phyloP scores from a whole-genome alignment of 306 rosid species.

The Acacia confusa region DNA sequence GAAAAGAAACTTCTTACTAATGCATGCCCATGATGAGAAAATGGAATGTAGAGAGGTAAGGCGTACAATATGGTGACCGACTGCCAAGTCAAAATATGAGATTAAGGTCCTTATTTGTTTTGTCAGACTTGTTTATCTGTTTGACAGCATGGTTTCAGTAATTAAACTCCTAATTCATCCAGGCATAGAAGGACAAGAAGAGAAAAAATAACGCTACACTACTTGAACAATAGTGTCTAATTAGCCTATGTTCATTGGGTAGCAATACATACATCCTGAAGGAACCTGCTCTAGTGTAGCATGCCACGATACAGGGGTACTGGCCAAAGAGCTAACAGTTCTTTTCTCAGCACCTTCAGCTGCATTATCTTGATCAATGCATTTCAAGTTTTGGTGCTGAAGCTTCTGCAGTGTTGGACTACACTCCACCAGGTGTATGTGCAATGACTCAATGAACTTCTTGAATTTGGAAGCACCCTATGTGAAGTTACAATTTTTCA shows the following conservation, averaged over 20 bases:
- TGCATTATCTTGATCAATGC: slow-evolving; percentile 51
- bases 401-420: slow-evolving; percentile 84
- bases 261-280: slow-evolving; percentile 71
- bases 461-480: slow-evolving; percentile 84
- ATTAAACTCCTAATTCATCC: neutral
- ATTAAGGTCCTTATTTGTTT: neutral
- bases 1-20: neutral
- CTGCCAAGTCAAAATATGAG: neutral
- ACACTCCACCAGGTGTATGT: slow-evolving; percentile 86
- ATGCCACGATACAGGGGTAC: slow-evolving; percentile 91
- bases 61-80: neutral
- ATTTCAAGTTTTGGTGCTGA: slow-evolving; percentile 75
- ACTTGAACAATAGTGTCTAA: neutral
- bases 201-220: slow-evolving; percentile 5
- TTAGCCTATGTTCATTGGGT: slow-evolving; percentile 20
- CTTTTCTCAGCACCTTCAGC: slow-evolving; percentile 46
- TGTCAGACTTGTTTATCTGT: neutral
- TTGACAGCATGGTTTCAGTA: neutral
- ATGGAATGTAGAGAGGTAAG: neutral
- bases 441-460: slow-evolving; percentile 65
- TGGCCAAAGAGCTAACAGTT: slow-evolving; percentile 61
- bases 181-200: slow-evolving; percentile 10
- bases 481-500: slow-evolving; percentile 25
- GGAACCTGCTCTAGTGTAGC: slow-evolving; percentile 88
- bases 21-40: neutral